Base-by-base conservation (phyloP, 192 early-diverging fungal species). In the Coemansia sp. region DNA sequence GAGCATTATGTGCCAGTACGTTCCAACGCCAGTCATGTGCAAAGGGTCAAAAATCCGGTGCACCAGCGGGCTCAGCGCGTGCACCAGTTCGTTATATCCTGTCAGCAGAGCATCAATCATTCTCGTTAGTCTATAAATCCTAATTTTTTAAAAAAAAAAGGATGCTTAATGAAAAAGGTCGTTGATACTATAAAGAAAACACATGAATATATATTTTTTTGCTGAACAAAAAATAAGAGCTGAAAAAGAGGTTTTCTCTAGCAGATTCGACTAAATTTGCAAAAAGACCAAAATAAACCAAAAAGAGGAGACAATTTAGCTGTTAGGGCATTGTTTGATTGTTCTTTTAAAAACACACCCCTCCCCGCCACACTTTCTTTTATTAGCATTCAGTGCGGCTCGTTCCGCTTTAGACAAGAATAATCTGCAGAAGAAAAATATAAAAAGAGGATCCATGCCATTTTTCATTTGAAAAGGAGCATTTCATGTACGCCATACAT, bases 1-100 rank as follows among this genome's bases (percentile, higher is more conserved):
- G 2, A 62, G 18, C 56, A 64, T 60, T 9, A 62, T 39, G 28
- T 42, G 63, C 76, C 76, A 79, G 35, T 79, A 73, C 23, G 12
- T 49, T 25, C 76, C 64, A 13, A 79, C 48, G 9, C 76, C 76
- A 1, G 53, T 16, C 33, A 79, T 60, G 31, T 63, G 66, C 53
- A 81, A 21, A 2, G 78, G 72, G 61, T 75, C 78, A 29, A 81
- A 81, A 8, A 72, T 23, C 0, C 52, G 39, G 25, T 81, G 72
- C 6, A 72, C 56, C 20, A 34, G 16, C 8, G 55, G 55, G 30
- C 55, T 57, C 7, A 57, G 6, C 3, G 8, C 6, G 21, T 57
- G 5, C 6, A 28, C 48, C 7, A 25, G 12, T 23, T 9, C 7
- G 48, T 7, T 51, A 8, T 51, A 51, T 51, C 48, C 48, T 26